Evolutionary conservation across 805 yeast genomes (phyloP).

Genomic region (Metschnikowia colocasiae): DNA sequence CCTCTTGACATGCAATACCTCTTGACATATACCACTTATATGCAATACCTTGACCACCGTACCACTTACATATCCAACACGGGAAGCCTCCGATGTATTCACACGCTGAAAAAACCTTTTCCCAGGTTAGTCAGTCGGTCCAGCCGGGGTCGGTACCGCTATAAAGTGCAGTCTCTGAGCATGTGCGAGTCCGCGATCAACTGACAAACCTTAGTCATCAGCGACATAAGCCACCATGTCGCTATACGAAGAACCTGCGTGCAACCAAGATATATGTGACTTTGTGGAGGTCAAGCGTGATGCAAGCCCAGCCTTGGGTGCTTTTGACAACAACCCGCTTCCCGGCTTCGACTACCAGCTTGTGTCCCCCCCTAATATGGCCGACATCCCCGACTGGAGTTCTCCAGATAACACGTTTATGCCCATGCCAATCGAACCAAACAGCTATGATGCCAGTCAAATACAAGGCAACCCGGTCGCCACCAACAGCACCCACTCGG

Average conservation of each 20-base stretch:
- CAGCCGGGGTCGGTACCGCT: too few relatives aligned
- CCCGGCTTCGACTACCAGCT: constrained; percentile 4
- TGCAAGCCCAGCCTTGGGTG: neutral
- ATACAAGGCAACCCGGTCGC: neutral
- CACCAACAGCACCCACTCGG: neutral
- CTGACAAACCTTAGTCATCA: neutral
- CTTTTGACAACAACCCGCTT: neutral
- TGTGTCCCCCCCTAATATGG: constrained; percentile 5
- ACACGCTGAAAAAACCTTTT: too few relatives aligned
- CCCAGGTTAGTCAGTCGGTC: too few relatives aligned
- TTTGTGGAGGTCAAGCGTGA: neutral
- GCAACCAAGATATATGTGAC: neutral
- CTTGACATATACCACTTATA: too few relatives aligned
- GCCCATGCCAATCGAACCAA: neutral
- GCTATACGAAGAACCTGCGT: neutral
- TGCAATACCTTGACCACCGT: too few relatives aligned
- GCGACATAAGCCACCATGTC: neutral
- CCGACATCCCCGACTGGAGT: constrained; percentile 4
- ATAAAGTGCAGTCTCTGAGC: neutral
- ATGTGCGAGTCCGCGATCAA: neutral
- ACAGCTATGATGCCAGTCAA: neutral
- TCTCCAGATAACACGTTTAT: neutral
- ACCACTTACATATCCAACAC: too few relatives aligned
- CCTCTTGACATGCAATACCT: too few relatives aligned
- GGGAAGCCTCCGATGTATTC: too few relatives aligned